A percentile compares a stretch with the other conserved stretches of the same genome.
Evolutionary conservation across 805 yeast genomes (phyloP).

Genomic region (Torulaspora indica): DNA sequence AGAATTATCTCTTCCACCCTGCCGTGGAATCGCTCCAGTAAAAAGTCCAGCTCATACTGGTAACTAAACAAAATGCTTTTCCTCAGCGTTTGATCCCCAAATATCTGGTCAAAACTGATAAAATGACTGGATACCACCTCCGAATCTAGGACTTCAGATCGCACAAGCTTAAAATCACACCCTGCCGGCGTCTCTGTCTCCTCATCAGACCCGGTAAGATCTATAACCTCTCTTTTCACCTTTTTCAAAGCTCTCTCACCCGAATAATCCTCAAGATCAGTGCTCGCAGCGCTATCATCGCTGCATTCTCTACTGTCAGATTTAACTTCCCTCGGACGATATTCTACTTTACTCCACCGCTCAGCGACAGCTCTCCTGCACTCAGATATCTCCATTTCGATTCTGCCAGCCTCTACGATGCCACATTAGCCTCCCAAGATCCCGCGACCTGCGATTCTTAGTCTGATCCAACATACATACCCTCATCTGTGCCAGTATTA

Average conservation of each 20-base stretch:
- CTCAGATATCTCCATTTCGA: constrained; percentile 11
- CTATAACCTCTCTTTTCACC: constrained; percentile 12
- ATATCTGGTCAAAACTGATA: constrained; percentile 29
- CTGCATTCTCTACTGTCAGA: constrained; percentile 1
- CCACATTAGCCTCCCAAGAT: not conserved
- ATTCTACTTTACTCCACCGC: constrained; percentile 19
- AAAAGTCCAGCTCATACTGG: constrained; percentile 41
- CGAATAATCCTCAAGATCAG: constrained; percentile 3
- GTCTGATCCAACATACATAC: no score
- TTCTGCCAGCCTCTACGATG: not conserved
- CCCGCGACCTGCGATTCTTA: no score
- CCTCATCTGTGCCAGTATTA: no score
- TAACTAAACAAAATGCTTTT: constrained; percentile 47
- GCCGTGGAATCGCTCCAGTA: constrained; percentile 33
- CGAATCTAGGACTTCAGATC: constrained; percentile 25
- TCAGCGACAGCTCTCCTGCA: constrained; percentile 18
- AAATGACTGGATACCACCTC: constrained; percentile 18
- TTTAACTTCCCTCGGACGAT: not conserved
- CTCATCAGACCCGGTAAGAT: constrained; percentile 12
- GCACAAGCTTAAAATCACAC: constrained; percentile 22
- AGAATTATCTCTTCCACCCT: constrained; percentile 25
- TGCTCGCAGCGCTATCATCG: constrained; percentile 5
- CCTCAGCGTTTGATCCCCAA: constrained; percentile 35
- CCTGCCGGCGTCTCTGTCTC: not conserved
- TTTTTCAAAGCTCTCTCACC: constrained; percentile 4